A percentile compares a stretch with the other conserved stretches of the same genome.
Evolutionary conservation across 1,284 basidiomycete species (phyloP).

Genomic region (Cryptococcus depauperatus): DNA sequence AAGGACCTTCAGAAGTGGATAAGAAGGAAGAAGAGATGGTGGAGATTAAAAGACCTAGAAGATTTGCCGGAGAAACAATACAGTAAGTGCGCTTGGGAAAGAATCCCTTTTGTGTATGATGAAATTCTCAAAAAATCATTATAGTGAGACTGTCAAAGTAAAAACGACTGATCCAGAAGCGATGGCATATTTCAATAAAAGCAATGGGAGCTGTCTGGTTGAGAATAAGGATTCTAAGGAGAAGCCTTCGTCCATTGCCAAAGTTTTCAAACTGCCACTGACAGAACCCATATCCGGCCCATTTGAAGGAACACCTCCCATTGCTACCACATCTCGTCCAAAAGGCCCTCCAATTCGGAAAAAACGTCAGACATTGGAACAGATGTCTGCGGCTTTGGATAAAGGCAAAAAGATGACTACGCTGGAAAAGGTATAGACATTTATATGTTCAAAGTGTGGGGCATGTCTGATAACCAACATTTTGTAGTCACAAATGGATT

Average conservation of each 20-base stretch:
- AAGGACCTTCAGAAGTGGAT: slow-evolving; percentile 3
- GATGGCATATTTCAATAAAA: slow-evolving; percentile 19
- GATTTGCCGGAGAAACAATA: slow-evolving; percentile 42
- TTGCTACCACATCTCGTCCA: slow-evolving; percentile 1
- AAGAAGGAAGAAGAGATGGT: slow-evolving; percentile 25
- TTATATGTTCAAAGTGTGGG: neutral
- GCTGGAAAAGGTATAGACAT: slow-evolving; percentile 39
- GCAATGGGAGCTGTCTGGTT: slow-evolving; percentile 1
- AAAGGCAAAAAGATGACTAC: slow-evolving; percentile 45
- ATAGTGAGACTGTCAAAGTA: slow-evolving; percentile 36
- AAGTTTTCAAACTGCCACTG: neutral
- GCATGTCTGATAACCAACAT: neutral
- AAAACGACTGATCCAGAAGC: slow-evolving; percentile 35
- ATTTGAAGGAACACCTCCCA: neutral
- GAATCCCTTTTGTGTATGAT: too few species aligned
- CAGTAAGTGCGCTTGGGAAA: slow-evolving; percentile 23
- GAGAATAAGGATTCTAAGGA: neutral
- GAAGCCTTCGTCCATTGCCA: neutral
- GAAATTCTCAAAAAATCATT: too few species aligned
- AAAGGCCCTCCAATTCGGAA: slow-evolving; percentile 26
- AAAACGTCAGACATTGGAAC: slow-evolving; percentile 41
- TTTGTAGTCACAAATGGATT: slow-evolving; percentile 40
- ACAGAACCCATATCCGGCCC: neutral
- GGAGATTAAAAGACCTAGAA: slow-evolving; percentile 31
- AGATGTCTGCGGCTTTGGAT: slow-evolving; percentile 38